Conservation (phyloP, 805 yeast genomes). For the Starmerella floris region DNA sequence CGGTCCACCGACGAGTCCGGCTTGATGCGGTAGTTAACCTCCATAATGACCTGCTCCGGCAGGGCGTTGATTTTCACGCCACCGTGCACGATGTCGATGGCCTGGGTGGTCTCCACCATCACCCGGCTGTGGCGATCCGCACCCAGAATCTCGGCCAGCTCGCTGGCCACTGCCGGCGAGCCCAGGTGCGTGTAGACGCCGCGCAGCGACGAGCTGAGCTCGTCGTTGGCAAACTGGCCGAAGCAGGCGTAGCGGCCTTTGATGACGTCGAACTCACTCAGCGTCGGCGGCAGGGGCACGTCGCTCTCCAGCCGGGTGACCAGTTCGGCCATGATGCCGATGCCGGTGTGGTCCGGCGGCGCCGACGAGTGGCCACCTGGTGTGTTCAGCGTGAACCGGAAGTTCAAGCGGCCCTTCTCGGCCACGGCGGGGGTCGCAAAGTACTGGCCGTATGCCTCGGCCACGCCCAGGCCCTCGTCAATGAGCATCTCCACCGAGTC, state of each 20-base stretch:
- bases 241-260: conserved; percentile 46
- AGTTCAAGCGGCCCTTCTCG: conserved; percentile 49
- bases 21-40: conserved; percentile 52
- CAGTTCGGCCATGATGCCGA: conserved; percentile 58
- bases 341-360: conserved; percentile 71
- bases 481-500: conserved; percentile 48
- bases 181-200: conserved; percentile 5
- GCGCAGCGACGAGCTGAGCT: neutral
- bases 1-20: conserved; percentile 39
- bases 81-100: conserved; percentile 52
- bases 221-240: conserved; percentile 36
- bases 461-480: conserved; percentile 52
- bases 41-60: conserved; percentile 46
- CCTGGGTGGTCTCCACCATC: conserved; percentile 49
- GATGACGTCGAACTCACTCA: conserved; percentile 43
- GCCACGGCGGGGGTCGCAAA: conserved; percentile 46
- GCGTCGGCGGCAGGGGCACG: conserved; percentile 8
- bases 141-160: conserved; percentile 16
- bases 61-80: conserved; percentile 67
- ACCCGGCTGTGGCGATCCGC: conserved; percentile 25
- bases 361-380: conserved; percentile 71
- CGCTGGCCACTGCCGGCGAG: conserved; percentile 7
- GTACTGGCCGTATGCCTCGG: conserved; percentile 34
- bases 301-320: conserved; percentile 43
- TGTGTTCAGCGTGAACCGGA: conserved; percentile 38